Evolutionary conservation across 768 basidiomycete species (phyloP), one percentile per base, ranked within the genome.

Genomic region (Collybia sordida): DNA sequence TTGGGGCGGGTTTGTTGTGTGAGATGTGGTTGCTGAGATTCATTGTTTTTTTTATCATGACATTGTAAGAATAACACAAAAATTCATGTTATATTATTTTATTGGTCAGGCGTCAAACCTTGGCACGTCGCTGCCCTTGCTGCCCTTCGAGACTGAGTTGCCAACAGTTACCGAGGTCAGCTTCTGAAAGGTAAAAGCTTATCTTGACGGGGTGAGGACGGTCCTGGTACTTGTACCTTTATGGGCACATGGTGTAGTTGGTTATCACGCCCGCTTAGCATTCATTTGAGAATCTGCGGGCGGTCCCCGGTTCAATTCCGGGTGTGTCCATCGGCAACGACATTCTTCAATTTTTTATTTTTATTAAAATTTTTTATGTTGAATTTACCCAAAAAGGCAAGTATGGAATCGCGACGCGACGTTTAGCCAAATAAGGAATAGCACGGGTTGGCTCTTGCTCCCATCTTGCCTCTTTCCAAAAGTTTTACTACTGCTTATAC

Each of bases 1-100:
- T 18, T 72, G 66, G 66, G 66, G 60, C 28, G 57, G 59, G 24
- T 73, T 72, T 53, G 58, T 56, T 38, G 37, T 66, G 42, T 70
- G 31, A 45, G 2, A 12, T 44, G 22, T 35, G 11, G 11, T 31
- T 7, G 31, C 9, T 11, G 31, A 31, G 9, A 31, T 6, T 4
- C 3, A 4, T 12, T 6, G 11, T n/a, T n/a, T n/a, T n/a, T n/a
- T n/a, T n/a, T n/a, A n/a, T n/a, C n/a, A n/a, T n/a, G n/a, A n/a
- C n/a, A n/a, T n/a, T n/a, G n/a, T n/a, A n/a, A n/a, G n/a, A n/a
- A n/a, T n/a, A n/a, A n/a, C n/a, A n/a, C n/a, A n/a, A n/a, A n/a
- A n/a, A n/a, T n/a, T n/a, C n/a, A n/a, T n/a, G n/a, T n/a, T n/a
- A n/a, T n/a, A n/a, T n/a, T n/a, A n/a, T n/a, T n/a, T n/a, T n/a